Base-by-base conservation (phyloP, 2,329 filamentous ascomycete genomes). In the Ophiostoma sp. region DNA sequence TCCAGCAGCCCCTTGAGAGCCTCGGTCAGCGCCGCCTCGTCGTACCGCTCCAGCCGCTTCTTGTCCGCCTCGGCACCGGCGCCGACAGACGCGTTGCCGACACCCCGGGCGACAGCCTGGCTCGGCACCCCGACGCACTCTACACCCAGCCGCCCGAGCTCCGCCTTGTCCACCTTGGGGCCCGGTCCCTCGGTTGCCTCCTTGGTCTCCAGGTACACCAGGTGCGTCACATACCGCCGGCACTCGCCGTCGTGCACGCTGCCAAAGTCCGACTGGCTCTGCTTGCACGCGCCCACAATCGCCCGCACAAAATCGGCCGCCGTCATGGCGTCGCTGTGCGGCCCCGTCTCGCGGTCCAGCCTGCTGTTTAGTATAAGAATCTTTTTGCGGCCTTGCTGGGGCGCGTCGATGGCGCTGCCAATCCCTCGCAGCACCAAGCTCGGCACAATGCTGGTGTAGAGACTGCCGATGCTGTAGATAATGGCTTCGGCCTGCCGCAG, bases 401-500 rank as follows among this genome's bases (percentile, higher is more conserved):
- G 78, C 0, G 79, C 76, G 17, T 84, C 80, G 31, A 92, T 83
- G 0, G 88, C 87, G 36, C 85, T 81, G 0, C 92, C 92, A 0
- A 95, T 89, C 1, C 90, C 90, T 33, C 88, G 85, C 7, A 97
- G 84, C 5, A 98, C 86, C 0, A 98, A 81, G 20, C 89, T 93
- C 0, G 94, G 94, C 1, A 97, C 85, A 44, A 98, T 87, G 5
- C 91, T 94, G 0, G 94, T 98, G 79, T 96, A 98, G 0, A 98
- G 83, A 1, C 90, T 94, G n/a, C 95, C 95, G 71, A 98, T 96
- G 78, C 91, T 94, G 80, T 97, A 98, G 65, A 98, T 87, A 10
- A 97, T 84, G 1, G 88, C 89, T 70, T 87, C 85, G 0, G 91
- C 85, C 1, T 81, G 80, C 20, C 82, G 81, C 0, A 98, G 78